Base-by-base conservation (phyloP, 306 rosid species). In the Purshia tridentata region DNA sequence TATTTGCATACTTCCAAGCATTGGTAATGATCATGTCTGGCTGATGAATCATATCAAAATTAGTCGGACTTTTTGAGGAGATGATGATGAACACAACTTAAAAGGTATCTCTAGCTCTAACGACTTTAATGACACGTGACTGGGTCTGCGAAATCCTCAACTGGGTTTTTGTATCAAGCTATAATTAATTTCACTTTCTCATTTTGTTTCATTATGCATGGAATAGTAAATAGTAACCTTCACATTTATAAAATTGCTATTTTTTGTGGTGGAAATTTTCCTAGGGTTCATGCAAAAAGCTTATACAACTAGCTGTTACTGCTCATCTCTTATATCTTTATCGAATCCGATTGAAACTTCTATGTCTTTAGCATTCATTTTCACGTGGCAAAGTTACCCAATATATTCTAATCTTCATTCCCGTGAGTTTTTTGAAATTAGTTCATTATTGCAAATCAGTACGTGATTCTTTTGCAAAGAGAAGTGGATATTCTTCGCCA, bases 281-380 rank as follows among this genome's bases (percentile, higher is more conserved):
- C 58, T 80, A 76, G 86, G 74, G 74, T 72, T 75, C 51, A 78
- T 74, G 76, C 66, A 63, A 37, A 29, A 41, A 53, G 41, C 48
- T n/a, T n/a, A n/a, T n/a, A n/a, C n/a, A n/a, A 23, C 53, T 60
- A 0, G 44, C 44, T 14, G 39, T 59, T 58, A 37, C 44, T 72
- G 39, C 52, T 49, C 53, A 11, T 67, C 15, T 63, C 10, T 44
- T 42, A 62, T 45, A 62, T 45, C 85, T 55, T 75, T 69, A 8
- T 54, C 79, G 20, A 20, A 72, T 62, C 69, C 52, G 52, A 79
- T 76, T 84, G 77, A 84, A 66, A 84, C 75, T 72, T 83, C 77
- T 45, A 71, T 83, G 81, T 76, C 70, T 20, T 68, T 55, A 71
- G 72, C 10, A 55, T 83, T 75, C 10, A 55, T 83, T 75, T 67